Conservation (phyloP, 768 basidiomycete genomes). For the Psilocybe azurescens region DNA sequence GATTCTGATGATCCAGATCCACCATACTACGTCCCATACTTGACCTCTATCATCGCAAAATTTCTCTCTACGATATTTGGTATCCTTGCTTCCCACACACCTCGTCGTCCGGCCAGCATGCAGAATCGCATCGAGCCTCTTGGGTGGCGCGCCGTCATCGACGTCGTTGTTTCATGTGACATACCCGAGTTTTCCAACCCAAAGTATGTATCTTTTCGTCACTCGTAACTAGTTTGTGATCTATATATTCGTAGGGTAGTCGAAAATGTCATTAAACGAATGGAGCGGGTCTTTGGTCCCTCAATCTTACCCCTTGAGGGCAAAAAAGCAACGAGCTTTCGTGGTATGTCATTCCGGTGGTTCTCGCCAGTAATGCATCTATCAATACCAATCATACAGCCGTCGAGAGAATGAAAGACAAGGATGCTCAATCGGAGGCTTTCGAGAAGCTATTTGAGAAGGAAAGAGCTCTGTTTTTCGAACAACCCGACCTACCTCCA, state of each 20-base stretch:
- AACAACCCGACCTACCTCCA: neutral
- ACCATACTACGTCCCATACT: conserved; percentile 34
- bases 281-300: conserved; percentile 30
- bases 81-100: conserved; percentile 59
- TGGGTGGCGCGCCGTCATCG: conserved; percentile 68
- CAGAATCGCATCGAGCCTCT: conserved; percentile 69
- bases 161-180: conserved; percentile 50
- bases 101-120: conserved; percentile 59
- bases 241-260: conserved; percentile 29
- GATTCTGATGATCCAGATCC: conserved; percentile 37
- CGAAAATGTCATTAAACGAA: conserved; percentile 32
- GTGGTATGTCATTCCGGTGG: conserved; percentile 17
- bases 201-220: conserved; percentile 33
- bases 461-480: conserved; percentile 1
- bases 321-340: conserved; percentile 19
- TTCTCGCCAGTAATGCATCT: neutral
- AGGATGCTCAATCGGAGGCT: conserved; percentile 5
- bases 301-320: conserved; percentile 24
- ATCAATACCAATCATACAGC: conserved; percentile 5
- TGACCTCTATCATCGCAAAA: conserved; percentile 48
- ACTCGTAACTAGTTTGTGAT: conserved; percentile 15
- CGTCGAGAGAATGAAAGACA: conserved; percentile 20
- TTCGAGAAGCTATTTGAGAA: conserved; percentile 8
- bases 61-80: conserved; percentile 59
- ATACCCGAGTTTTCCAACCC: conserved; percentile 37